Evolutionary conservation across 2,329 filamentous ascomycete genomes (phyloP), one percentile per base, ranked within the genome.

Genomic region (Pseudofabraea citricarpa): DNA sequence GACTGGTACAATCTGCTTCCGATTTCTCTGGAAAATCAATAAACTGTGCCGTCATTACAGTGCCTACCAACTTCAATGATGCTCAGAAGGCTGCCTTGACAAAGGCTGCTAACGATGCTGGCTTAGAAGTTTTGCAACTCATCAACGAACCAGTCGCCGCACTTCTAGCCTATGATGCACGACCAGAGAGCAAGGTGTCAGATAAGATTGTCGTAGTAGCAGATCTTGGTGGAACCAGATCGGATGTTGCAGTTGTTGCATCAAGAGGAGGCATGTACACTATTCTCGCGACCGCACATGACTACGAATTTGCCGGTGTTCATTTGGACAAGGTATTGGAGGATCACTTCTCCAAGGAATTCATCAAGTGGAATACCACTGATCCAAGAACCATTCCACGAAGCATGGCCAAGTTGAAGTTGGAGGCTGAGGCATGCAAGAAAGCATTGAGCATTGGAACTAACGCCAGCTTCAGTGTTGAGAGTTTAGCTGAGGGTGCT

Each of bases 341-440:
- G 64, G 91, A 98, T 64, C 85, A 96, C 74, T 96, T 97, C 57
- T 87, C 91, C 57, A 98, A 98, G 77, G 93, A 98, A 69, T 98
- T 98, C 71, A 79, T 93, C 62, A 97, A 98, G 80, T 95, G 95
- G 77, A 81, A 97, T 71, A 68, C 67, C 26, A 80, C 80, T 45
- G 93, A 97, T 66, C 93, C 93, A 18, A 80, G 90, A 56, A 77
- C 83, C 61, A 88, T 93, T 63, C 75, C 83, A 43, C 83, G 83
- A 58, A 85, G 86, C 58, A 71, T 96, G 57, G 90, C 93, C 49
- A 98, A 97, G 77, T 74, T 98, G 54, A 91, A 89, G 68, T 76
- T 90, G 37, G 93, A 97, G 73, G 79, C 89, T 52, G 93, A 98
- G 71, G 78, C 83, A 38, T 85, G 90, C 57, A 96, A 95, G 79